Percentiles rank a stretch among this genome's conserved stretches.
Evolutionary conservation across 495 filamentous ascomycete species (phyloP).

Genomic region (Letharia lupina): DNA sequence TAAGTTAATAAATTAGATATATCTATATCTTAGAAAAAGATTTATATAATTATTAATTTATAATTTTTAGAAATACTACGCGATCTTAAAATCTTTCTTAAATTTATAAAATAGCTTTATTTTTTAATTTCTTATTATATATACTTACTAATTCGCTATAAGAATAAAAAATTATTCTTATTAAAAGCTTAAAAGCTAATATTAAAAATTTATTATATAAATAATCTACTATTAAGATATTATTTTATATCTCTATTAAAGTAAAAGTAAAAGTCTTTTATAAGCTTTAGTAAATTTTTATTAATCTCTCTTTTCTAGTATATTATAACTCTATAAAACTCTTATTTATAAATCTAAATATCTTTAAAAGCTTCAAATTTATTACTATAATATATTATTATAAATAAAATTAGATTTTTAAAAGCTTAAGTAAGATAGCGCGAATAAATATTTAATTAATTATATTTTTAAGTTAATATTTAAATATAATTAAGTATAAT

Average conservation of each 20-base stretch:
- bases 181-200: not conserved
- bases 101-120: not conserved
- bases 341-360: not conserved
- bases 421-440: too few relatives aligned
- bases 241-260: not conserved
- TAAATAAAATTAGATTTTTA: too few relatives aligned
- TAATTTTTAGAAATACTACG: conserved; percentile 8
- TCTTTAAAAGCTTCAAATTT: not conserved
- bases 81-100: conserved; percentile 1
- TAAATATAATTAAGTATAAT: not conserved
- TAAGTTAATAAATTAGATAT: not conserved
- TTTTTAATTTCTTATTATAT: conserved; percentile 2
- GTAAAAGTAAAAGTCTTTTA: not conserved
- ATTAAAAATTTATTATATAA: not conserved
- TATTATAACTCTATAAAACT: too few relatives aligned
- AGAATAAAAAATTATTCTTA: not conserved
- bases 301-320: not conserved
- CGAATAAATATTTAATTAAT: not conserved
- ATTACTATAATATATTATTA: not conserved
- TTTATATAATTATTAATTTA: not conserved
- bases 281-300: not conserved
- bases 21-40: conserved; percentile 1
- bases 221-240: not conserved
- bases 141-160: conserved; percentile 2
- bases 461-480: conserved; percentile 3